phyloP scores from a whole-genome alignment of 2,329 filamentous ascomycete genomes.

The Pleurostoma richardsiae region DNA sequence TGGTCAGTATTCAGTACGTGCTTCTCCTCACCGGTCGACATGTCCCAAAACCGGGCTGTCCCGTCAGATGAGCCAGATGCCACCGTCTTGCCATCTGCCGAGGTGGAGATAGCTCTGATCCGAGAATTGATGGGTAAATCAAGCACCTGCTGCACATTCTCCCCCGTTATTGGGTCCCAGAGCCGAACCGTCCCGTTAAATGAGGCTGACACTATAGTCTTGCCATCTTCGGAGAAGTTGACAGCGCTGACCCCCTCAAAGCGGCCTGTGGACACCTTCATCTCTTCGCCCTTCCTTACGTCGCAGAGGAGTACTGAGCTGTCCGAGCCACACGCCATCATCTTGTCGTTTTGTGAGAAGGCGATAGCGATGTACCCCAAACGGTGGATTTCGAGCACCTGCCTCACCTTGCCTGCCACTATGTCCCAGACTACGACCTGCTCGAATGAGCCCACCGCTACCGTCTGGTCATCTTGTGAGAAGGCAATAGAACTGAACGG shows the following conservation, averaged over 20 bases:
- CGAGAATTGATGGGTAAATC: not conserved
- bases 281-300: not conserved
- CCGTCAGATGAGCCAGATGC: not conserved
- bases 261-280: not conserved
- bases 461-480: slow-evolving; percentile 3
- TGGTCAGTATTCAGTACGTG: not conserved
- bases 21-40: not conserved
- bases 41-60: not conserved
- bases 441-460: not conserved
- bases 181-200: not conserved
- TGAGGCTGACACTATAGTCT: not conserved
- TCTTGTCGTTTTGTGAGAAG: not conserved
- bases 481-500: slow-evolving; percentile 8
- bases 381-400: slow-evolving; percentile 1
- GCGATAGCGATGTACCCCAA: not conserved
- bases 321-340: slow-evolving; percentile 1
- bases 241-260: not conserved
- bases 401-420: not conserved
- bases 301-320: not conserved
- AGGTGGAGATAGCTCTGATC: not conserved
- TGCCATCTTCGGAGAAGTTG: not conserved
- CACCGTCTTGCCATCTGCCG: not conserved
- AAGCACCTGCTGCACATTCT: not conserved
- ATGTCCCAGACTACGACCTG: slow-evolving; percentile 2
- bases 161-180: not conserved